Evolutionary conservation across 495 filamentous ascomycete genomes (phyloP).

Genomic region (Tuber brumale): DNA sequence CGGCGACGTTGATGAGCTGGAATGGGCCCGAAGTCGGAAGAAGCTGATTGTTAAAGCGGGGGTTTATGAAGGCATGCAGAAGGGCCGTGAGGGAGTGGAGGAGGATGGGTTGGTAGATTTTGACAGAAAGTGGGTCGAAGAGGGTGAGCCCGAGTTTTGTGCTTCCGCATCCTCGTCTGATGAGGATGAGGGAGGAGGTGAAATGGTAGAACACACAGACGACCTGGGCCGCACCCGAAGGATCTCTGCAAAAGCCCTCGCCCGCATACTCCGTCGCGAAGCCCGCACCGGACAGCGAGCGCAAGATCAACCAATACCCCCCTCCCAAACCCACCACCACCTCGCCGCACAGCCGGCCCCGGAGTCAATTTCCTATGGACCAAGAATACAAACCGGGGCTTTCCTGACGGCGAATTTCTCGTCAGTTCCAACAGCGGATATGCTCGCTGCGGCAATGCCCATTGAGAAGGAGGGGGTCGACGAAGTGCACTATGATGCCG

Average conservation of each 20-base stretch:
- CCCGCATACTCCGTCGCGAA: constrained; percentile 47
- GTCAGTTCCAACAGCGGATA: constrained; percentile 14
- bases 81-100: constrained; percentile 53
- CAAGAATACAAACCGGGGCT: constrained; percentile 66
- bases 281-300: constrained; percentile 36
- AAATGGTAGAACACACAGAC: constrained; percentile 74
- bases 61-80: constrained; percentile 76
- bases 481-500: constrained; percentile 80
- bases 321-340: neutral
- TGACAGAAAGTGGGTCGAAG: constrained; percentile 85
- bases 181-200: constrained; percentile 48
- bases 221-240: constrained; percentile 75
- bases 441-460: constrained; percentile 9
- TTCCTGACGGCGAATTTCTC: constrained; percentile 54
- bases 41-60: constrained; percentile 82
- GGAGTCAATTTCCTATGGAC: constrained; percentile 49
- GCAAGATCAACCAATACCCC: neutral
- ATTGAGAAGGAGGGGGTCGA: constrained; percentile 59
- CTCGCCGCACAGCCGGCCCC: neutral
- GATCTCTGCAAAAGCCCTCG: constrained; percentile 59
- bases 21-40: constrained; percentile 57
- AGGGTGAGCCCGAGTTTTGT: constrained; percentile 37
- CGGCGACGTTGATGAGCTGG: constrained; percentile 22
- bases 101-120: constrained; percentile 71
- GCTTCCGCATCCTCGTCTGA: constrained; percentile 31